Percentiles rank a stretch among this genome's conserved stretches.
These are phyloP conservation scores for Haplographium delicatum DNA, from an alignment of 495 filamentous ascomycete genomes.

Conservation along the genomic window DNA sequence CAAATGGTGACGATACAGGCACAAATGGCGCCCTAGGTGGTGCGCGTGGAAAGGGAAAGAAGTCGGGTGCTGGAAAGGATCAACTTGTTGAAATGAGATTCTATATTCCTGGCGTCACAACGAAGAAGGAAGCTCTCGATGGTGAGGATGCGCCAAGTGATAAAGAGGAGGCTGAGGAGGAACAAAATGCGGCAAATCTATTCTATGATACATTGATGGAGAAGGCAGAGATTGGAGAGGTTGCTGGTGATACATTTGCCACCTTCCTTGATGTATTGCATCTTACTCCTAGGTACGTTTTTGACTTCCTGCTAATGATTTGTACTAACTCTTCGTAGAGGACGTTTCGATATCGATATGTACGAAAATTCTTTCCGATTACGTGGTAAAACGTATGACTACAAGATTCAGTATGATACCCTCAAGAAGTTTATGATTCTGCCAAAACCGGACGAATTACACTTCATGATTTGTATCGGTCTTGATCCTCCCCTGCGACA, in stretches of 20 bases:
- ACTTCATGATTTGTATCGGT: slow-evolving; percentile 90
- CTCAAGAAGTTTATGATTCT: slow-evolving; percentile 99
- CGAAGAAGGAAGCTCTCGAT: slow-evolving; percentile 73
- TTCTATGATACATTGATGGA: slow-evolving; percentile 98
- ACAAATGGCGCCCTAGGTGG: slow-evolving; percentile 73
- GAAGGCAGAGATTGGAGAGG: slow-evolving; percentile 98
- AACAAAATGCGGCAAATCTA: slow-evolving; percentile 87
- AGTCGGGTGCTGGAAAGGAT: slow-evolving; percentile 80
- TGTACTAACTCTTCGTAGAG: slow-evolving; percentile 54
- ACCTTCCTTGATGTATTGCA: slow-evolving; percentile 97
- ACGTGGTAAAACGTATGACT: slow-evolving; percentile 98
- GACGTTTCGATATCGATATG: slow-evolving; percentile 99
- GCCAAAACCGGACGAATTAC: slow-evolving; percentile 94
- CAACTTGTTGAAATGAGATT: slow-evolving; percentile 98
- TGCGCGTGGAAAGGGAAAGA: slow-evolving; percentile 75
- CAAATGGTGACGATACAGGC: slow-evolving; percentile 59
- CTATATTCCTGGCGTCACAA: slow-evolving; percentile 90
- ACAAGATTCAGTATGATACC: slow-evolving; percentile 96
- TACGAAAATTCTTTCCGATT: slow-evolving; percentile 97
- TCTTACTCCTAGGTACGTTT: slow-evolving; percentile 82
- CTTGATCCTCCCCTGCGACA: slow-evolving; percentile 94
- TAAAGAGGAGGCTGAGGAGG: slow-evolving; percentile 65
- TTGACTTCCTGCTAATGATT: not conserved
- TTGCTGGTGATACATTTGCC: slow-evolving; percentile 93
- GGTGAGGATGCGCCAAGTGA: slow-evolving; percentile 65